Base-by-base conservation (phyloP, 768 basidiomycete genomes). In the Bullera alba region DNA sequence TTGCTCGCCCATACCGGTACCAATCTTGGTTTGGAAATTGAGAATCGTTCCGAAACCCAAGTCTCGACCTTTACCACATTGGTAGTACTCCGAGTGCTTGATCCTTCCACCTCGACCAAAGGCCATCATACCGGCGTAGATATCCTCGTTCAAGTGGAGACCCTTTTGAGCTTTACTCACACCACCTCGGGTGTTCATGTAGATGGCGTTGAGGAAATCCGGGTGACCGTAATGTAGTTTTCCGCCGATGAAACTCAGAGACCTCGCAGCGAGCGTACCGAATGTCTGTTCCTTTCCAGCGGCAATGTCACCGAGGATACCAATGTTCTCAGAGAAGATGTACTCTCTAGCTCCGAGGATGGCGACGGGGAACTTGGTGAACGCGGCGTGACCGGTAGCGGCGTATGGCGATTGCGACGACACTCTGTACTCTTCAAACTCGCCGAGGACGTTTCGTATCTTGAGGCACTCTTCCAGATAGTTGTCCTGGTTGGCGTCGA, bases 1-100 rank as follows among this genome's bases (percentile, higher is more conserved):
- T 74, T 99, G 95, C 72, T 99, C 95, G 30, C 95, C 95, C 95
- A 99, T 99, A 73, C 95, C 95, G n/a, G 92, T 97, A 12, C 95
- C 93, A 64, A 99, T 92, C 81, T 99, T 99, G 50, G 95, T 99
- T 79, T 90, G 86, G 85, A 99, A 99, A 75, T 99, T 99, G 64
- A 99, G 76, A 67, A 97, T 97, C 19, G 95, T 99, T 27, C 93
- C 93, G 73, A 99, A 97, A 22, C 95, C 95, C 54, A 99, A 82
- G 77, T 97, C 95, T 73, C 95, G 85, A 48, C 95, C 95, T 75
- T 97, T 96, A 42, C 93, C 92, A 67, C 93, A 97, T 75, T 96
- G 93, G 72, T 91, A 99, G 75, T 99, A 99, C 75, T 99, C 95
- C 28, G 91, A 92, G 68, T 99, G 95, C 77, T 97, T 99, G 80